Evolutionary conservation across 1,284 basidiomycete genomes (phyloP), one percentile per base, ranked within the genome.

Genomic region (Irpex sp.): DNA sequence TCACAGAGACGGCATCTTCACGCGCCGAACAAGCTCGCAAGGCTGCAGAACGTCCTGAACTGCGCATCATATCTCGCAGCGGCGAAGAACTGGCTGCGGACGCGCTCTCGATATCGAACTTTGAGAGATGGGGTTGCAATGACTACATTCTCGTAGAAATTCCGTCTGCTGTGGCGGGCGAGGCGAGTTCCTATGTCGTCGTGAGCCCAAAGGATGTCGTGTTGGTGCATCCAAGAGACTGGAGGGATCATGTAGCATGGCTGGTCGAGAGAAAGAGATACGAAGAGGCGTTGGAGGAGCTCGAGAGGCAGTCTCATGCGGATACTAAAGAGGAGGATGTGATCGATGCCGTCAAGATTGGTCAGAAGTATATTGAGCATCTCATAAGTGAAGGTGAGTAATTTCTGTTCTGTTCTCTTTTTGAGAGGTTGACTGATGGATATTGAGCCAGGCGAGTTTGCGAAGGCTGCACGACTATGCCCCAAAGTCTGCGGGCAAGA

Each of bases 81-180:
- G 97, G 97, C 0, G 95, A 99, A 72, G 96, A 98, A 75, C 81
- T 95, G 8, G 87, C 93, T 1, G 86, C 89, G 0, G 97, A 99
- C 73, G 93, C 91, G 1, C 82, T 99, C 57, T 86, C 85, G 57
- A 83, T 99, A 47, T 79, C 86, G 11, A 87, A 88, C 65, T 98
- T 85, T 73, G 88, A 94, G 71, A 79, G 86, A 13, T 97, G 93
- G 84, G 88, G 90, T 15, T 98, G 96, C 76, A 96, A 96, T 71
- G 97, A 99, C 75, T 98, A 98, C 72, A 78, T 85, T 15, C 80
- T 98, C 15, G 85, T 83, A 1, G 83, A 81, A 59, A 76, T 81
- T 4, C 71, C 71, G 51, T 78, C 65, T 68, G 78, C 67, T 13
- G 76, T 77, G 34, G 77, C 74, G 8, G 69, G 66, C 2, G 66